Percentiles rank a stretch among this genome's conserved stretches.
phyloP scores from a whole-genome alignment of 805 yeast genomes.

The Yueomyces sp. region DNA sequence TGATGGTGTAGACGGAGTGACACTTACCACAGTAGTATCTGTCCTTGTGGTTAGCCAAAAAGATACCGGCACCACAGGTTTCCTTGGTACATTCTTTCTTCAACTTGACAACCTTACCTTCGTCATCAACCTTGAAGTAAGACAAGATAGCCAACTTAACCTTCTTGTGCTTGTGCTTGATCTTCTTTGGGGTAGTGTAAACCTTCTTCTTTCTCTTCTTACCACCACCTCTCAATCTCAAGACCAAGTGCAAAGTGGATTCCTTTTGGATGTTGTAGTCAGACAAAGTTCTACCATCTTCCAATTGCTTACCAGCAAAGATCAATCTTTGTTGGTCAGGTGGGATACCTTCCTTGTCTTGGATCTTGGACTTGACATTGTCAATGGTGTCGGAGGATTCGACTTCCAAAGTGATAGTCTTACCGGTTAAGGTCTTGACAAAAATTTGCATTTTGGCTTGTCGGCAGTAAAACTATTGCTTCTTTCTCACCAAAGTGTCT shows the following conservation, averaged over 20 bases:
- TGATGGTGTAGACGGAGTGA: slow-evolving; percentile 76
- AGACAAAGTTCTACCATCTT: slow-evolving; percentile 89
- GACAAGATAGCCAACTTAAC: slow-evolving; percentile 98
- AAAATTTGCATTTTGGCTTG: slow-evolving; percentile 78
- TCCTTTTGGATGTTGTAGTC: slow-evolving; percentile 99
- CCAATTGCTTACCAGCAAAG: slow-evolving; percentile 96
- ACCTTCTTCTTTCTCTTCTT: slow-evolving; percentile 99
- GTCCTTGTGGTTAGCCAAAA: slow-evolving; percentile 98
- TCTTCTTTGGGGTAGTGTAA: slow-evolving; percentile 99
- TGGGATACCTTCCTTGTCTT: slow-evolving; percentile 96
- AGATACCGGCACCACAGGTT: slow-evolving; percentile 96
- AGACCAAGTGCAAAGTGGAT: slow-evolving; percentile 89
- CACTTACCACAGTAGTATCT: slow-evolving; percentile 99
- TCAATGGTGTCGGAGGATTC: slow-evolving; percentile 97
- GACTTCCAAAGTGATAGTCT: slow-evolving; percentile 75
- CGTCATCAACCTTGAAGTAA: slow-evolving; percentile 98
- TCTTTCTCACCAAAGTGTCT: slow-evolving; percentile 24
- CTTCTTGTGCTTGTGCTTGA: slow-evolving; percentile 99
- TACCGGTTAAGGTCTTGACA: slow-evolving; percentile 64
- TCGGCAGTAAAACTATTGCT: slow-evolving; percentile 31
- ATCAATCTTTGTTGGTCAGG: slow-evolving; percentile 96
- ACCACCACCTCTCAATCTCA: slow-evolving; percentile 99
- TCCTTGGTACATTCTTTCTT: slow-evolving; percentile 97
- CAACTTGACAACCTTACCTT: slow-evolving; percentile 96
- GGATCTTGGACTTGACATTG: slow-evolving; percentile 92